Evolutionary conservation across 2,329 filamentous ascomycete species (phyloP).

Genomic region (Drechslerella stenobrocha): DNA sequence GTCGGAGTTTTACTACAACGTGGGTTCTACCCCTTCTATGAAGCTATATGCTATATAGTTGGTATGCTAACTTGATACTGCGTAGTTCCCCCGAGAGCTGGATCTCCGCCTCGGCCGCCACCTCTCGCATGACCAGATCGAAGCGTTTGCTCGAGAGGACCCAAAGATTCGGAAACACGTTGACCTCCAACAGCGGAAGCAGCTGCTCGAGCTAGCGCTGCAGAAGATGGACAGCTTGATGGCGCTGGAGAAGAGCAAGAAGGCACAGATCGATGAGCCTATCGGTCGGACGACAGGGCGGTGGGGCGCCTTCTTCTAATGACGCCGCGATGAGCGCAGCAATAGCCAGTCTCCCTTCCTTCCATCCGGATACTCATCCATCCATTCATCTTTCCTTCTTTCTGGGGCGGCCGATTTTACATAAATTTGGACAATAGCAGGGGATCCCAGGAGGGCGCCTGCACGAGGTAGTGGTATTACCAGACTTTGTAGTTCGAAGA

Average conservation of each 20-base stretch:
- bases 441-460: no score
- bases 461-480: neutral
- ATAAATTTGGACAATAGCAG: no score
- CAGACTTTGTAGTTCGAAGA: neutral
- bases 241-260: constrained; percentile 67
- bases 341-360: neutral
- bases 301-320: constrained; percentile 48
- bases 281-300: constrained; percentile 18
- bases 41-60: neutral
- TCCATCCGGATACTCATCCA: no score
- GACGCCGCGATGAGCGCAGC: no score
- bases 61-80: constrained; percentile 51
- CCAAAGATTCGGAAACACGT: constrained; percentile 85
- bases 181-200: constrained; percentile 88
- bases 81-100: constrained; percentile 79
- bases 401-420: neutral
- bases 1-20: constrained; percentile 93
- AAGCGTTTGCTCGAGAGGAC: constrained; percentile 89
- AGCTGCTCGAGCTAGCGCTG: constrained; percentile 86
- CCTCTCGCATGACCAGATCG: constrained; percentile 76
- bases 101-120: constrained; percentile 82
- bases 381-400: neutral
- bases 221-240: constrained; percentile 93
- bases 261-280: constrained; percentile 33
- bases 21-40: constrained; percentile 51